These are phyloP conservation scores for Colletotrichum spinosum DNA, from an alignment of 2,329 filamentous ascomycete genomes.

Conservation along the genomic window DNA sequence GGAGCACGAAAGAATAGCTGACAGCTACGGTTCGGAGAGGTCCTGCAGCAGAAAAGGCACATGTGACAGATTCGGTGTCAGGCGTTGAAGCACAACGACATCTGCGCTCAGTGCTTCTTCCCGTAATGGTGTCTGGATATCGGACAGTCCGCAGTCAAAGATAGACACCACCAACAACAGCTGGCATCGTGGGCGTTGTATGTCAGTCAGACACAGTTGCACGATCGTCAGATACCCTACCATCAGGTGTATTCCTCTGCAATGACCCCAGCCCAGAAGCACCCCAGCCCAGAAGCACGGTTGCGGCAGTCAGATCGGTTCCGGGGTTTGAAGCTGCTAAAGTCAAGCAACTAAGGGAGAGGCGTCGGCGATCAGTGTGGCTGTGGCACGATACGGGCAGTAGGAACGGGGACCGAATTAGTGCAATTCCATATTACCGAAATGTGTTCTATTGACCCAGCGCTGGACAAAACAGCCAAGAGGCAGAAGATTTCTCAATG, in stretches of 20 bases:
- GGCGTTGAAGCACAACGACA: slow-evolving; percentile 23
- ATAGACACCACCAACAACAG: neutral
- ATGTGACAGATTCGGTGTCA: slow-evolving; percentile 15
- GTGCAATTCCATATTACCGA: slow-evolving; percentile 13
- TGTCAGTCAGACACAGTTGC: neutral
- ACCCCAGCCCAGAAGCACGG: neutral
- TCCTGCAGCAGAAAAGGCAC: slow-evolving; percentile 1
- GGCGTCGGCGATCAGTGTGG: slow-evolving; percentile 15
- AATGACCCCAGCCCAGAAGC: neutral
- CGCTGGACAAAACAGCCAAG: slow-evolving; percentile 5
- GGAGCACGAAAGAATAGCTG: slow-evolving; percentile 2
- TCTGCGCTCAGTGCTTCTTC: slow-evolving; percentile 16
- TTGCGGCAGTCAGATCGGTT: slow-evolving; percentile 14
- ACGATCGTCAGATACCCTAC: neutral
- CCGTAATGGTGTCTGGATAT: slow-evolving; percentile 22
- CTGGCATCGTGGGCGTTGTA: neutral
- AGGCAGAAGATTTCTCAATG: slow-evolving; percentile 4
- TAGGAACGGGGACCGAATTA: neutral
- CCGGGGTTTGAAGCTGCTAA: neutral
- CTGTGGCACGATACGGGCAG: slow-evolving; percentile 11
- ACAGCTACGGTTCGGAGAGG: neutral
- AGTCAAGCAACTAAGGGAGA: slow-evolving; percentile 4
- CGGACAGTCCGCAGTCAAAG: slow-evolving; percentile 15
- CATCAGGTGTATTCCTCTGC: neutral
- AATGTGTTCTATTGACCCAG: slow-evolving; percentile 20